Evolutionary conservation across 78 protist species (phyloP), one percentile per base, ranked within the genome.

Genomic region (Guillardia theta): DNA sequence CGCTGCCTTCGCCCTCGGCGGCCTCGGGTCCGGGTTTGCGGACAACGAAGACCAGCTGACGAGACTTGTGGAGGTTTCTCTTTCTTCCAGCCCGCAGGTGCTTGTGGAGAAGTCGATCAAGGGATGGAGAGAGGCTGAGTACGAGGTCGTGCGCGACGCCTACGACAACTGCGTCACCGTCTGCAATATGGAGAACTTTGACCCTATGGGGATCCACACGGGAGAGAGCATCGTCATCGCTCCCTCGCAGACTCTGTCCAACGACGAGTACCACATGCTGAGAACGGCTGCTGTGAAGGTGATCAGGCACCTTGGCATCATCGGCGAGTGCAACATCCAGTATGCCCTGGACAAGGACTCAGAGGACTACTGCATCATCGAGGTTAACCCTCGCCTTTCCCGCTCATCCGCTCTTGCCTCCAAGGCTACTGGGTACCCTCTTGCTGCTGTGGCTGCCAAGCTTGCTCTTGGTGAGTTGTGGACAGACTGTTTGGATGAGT

Each of bases 131-230:
- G 99, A 98, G 94, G 94, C 98, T 33, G 99, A 99, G 98, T 99
- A 99, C 93, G 99, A 99, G 95, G 99, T 99, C 15, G 98, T 99
- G 30, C 97, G 99, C 45, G 99, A 99, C 92, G 87, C 94, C 39
- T 88, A 97, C 64, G 99, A 98, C 97, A 99, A 99, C 97, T 98
- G 99, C 96, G 97, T 99, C 95, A 98, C 99, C 36, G 99, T 99
- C 44, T 99, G 99, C 96, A 99, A 99, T 96, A 99, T 99, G 99
- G 99, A 99, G 95, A 98, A 98, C 97, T 98, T 99, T 46, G 99
- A 98, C 95, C 98, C 99, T 47, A 93, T 98, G 9, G 99, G 99
- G 41, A 97, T 99, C 94, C 99, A 99, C 97, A 99, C 99, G 39
- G 99, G 99, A 92, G 99, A 99, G 64, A 96, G 98, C 48, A 98